Evolutionary conservation across 495 filamentous ascomycete species (phyloP).

Genomic region (Neurospora sp.): DNA sequence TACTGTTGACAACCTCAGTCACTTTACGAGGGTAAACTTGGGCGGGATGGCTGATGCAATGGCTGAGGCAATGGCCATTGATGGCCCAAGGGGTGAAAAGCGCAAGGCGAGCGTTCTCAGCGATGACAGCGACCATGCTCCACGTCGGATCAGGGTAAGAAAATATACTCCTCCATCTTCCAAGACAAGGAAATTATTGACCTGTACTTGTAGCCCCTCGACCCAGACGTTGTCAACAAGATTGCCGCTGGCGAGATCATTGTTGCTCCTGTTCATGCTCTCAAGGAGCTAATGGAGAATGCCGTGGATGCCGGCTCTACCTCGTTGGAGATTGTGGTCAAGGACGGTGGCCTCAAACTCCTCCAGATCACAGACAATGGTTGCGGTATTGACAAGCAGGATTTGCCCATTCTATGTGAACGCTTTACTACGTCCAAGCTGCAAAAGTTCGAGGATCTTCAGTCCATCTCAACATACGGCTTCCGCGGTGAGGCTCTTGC

Average conservation of each 20-base stretch:
- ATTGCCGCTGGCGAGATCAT: conserved; percentile 99
- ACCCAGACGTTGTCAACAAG: conserved; percentile 96
- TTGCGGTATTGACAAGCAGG: conserved; percentile 88
- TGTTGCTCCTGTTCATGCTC: conserved; percentile 88
- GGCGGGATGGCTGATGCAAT: conserved; percentile 19
- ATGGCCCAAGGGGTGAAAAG: conserved; percentile 48
- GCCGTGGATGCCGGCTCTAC: conserved; percentile 95
- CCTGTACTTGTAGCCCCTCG: conserved; percentile 53
- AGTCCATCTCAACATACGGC: conserved; percentile 87
- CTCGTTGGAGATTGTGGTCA: conserved; percentile 80
- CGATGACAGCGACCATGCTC: conserved; percentile 25
- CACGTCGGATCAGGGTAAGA: conserved; percentile 56
- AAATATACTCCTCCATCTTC: background rate
- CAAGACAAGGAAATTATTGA: background rate
- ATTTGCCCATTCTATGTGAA: conserved; percentile 89
- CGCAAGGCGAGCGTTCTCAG: conserved; percentile 45
- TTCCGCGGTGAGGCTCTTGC: conserved; percentile 96
- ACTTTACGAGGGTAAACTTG: background rate
- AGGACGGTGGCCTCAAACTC: conserved; percentile 93
- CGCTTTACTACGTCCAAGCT: conserved; percentile 96
- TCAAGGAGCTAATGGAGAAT: conserved; percentile 98
- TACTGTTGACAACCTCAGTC: background rate
- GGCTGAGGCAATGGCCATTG: conserved; percentile 24
- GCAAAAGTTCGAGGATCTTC: conserved; percentile 89
- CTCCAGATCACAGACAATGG: conserved; percentile 98